phyloP scores from a whole-genome alignment of 2,329 filamentous ascomycete species.

The Laburnicola sp. region DNA sequence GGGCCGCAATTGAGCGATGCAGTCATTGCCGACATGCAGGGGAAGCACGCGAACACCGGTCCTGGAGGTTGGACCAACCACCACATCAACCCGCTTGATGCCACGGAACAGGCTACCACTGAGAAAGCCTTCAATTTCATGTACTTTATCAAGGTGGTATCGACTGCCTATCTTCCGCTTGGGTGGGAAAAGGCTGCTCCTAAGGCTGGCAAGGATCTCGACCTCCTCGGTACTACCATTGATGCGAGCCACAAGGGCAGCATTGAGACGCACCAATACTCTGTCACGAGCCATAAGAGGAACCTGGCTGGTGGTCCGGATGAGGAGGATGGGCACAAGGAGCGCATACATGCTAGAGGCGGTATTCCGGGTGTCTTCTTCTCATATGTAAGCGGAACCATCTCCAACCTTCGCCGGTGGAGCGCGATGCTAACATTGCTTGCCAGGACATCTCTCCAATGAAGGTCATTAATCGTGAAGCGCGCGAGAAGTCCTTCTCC shows the following conservation, averaged over 20 bases:
- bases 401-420: not conserved
- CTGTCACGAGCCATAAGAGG: conserved; percentile 93
- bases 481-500: conserved; percentile 82
- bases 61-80: conserved; percentile 77
- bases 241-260: conserved; percentile 71
- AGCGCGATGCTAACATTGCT: conserved; percentile 14
- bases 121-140: conserved; percentile 94
- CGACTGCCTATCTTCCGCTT: conserved; percentile 89
- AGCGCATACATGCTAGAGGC: conserved; percentile 83
- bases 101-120: conserved; percentile 71
- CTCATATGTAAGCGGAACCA: conserved; percentile 76
- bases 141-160: conserved; percentile 99
- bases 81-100: conserved; percentile 89
- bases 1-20: conserved; percentile 84
- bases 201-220: conserved; percentile 50
- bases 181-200: conserved; percentile 71
- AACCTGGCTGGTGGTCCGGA: conserved; percentile 84
- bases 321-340: conserved; percentile 83
- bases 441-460: conserved; percentile 94
- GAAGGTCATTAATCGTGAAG: conserved; percentile 98
- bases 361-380: conserved; percentile 99
- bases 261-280: conserved; percentile 97
- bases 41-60: conserved; percentile 58
- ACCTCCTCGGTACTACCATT: conserved; percentile 50
- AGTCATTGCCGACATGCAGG: conserved; percentile 51